Base-by-base conservation (phyloP, 169 alveolate species). In the Cryptosporidium ubiquitum region DNA sequence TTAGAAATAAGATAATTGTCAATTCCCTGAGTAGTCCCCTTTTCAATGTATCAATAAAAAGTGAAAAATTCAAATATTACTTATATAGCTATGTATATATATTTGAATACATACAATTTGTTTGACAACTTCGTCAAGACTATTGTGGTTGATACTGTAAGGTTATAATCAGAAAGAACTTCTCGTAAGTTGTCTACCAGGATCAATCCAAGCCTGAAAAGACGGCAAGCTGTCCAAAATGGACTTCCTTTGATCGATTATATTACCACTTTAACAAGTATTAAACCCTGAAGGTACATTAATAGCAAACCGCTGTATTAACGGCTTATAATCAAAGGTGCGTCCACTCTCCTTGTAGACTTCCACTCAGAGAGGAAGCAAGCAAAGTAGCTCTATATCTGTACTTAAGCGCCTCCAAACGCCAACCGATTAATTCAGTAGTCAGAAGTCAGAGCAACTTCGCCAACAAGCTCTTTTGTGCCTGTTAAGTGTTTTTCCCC, bases 351-450 rank as follows among this genome's bases (percentile, higher is more conserved):
- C 71, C 68, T 31, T 20, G 33, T 12, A 37, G 14, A 64, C 52
- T 64, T 31, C 71, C 71, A 64, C 71, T 64, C 16, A 14, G 52
- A 37, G 33, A 35, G 71, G 71, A 47, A 29, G 49, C 39, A 31
- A 64, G 71, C 71, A 35, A 35, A 31, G 52, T n/a, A 37, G 42
- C 49, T 33, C 49, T 64, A 37, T 64, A 33, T 64, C 71, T 10
- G 71, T 37, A 64, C 52, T 33, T 37, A 35, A 29, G 51, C 71
- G 71, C 29, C 31, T 64, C 52, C 71, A 64, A 64, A 64, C 71
- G 71, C 71, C 16, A 64, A 29, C 47, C 29, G 51, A 33, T 64
- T 0, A 64, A 31, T 18, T 29, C 71, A 31, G 71, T 16, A 20
- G 31, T 33, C 42, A 64, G 49, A 64, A n/a, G 16, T 33, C 29